These are phyloP conservation scores for Boeremia lycopersici DNA, from an alignment of 2,329 filamentous ascomycete species.

Conservation along the genomic window DNA sequence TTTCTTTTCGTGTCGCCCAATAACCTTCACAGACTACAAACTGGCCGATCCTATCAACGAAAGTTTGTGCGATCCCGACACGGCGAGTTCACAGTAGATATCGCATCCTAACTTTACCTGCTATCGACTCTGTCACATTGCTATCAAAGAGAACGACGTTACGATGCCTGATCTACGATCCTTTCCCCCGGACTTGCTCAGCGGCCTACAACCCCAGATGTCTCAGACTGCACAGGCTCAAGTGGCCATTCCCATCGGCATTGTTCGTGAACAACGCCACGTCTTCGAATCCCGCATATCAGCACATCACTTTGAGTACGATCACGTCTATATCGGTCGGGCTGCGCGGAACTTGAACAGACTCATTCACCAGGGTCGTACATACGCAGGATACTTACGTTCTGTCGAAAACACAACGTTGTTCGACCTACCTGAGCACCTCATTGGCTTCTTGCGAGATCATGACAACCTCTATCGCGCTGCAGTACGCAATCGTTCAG, in stretches of 20 bases:
- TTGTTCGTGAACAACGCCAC: neutral
- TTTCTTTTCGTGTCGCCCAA: neutral
- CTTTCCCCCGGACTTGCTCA: neutral
- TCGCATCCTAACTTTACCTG: neutral
- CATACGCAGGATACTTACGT: constrained; percentile 6
- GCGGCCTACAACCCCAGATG: neutral
- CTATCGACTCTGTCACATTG: neutral
- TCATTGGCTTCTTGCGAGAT: constrained; percentile 6
- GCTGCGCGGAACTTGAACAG: neutral
- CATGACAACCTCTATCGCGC: constrained; percentile 10
- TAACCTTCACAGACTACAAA: neutral
- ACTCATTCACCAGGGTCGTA: neutral
- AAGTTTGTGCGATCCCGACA: neutral
- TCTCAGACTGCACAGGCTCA: neutral
- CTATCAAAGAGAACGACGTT: no score
- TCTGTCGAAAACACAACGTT: constrained; percentile 1
- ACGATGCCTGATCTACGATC: neutral
- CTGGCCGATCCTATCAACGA: neutral
- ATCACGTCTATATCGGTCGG: constrained; percentile 1
- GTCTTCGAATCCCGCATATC: neutral
- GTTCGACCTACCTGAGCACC: neutral
- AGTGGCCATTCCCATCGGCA: neutral
- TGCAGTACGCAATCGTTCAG: neutral
- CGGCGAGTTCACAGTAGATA: neutral
- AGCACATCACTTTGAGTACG: neutral